Evolutionary conservation across 2,329 filamentous ascomycete species (phyloP).

Genomic region (Aureobasidium sp.): DNA sequence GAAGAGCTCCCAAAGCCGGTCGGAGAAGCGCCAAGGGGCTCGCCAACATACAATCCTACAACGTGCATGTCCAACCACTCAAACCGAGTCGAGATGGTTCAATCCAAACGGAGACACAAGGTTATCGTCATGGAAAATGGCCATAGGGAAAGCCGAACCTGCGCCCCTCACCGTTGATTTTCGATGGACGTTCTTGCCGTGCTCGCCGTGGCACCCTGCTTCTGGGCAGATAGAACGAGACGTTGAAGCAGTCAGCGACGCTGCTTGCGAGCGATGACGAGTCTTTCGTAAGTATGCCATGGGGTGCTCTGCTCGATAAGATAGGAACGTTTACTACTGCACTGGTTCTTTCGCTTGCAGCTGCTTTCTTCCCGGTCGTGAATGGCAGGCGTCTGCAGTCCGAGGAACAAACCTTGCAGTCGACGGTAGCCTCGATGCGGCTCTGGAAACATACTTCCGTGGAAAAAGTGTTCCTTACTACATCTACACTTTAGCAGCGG

Average conservation of each 20-base stretch:
- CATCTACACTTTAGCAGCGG: no score
- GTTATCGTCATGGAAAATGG: not conserved
- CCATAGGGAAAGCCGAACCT: not conserved
- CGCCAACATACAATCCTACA: not conserved
- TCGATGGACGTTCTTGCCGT: slow-evolving; percentile 1
- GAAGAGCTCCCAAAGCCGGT: no score
- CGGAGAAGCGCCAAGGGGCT: not conserved
- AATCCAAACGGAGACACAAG: not conserved
- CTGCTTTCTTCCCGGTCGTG: not conserved
- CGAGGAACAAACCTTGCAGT: no score
- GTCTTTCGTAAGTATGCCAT: not conserved
- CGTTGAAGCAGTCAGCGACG: not conserved
- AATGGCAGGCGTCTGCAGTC: not conserved
- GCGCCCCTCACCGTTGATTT: not conserved
- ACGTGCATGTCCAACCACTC: not conserved
- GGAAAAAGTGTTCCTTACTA: no score
- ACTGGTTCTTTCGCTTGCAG: not conserved
- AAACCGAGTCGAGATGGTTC: not conserved
- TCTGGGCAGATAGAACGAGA: not conserved
- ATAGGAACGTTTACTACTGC: not conserved
- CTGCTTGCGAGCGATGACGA: not conserved
- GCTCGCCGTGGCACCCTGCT: not conserved
- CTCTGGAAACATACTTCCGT: no score
- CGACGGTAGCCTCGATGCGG: no score
- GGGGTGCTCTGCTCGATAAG: not conserved